Evolutionary conservation across 768 basidiomycete genomes (phyloP).

Genomic region (Hypholoma fasciculare): DNA sequence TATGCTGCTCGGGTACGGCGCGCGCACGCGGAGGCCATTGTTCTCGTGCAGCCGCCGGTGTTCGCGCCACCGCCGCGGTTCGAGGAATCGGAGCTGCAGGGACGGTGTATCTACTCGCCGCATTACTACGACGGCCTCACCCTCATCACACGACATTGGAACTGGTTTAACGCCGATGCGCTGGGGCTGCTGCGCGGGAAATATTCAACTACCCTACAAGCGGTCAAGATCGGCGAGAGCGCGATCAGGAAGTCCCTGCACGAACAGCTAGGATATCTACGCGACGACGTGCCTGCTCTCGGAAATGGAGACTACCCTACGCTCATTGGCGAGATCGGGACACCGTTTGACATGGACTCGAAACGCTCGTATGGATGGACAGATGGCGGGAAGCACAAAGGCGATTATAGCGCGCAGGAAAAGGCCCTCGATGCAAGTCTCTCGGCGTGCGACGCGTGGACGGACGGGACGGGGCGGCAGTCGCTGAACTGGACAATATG

Average conservation of each 20-base stretch:
- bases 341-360: slow-evolving; percentile 91
- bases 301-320: slow-evolving; percentile 68
- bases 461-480: neutral
- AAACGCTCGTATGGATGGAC: slow-evolving; percentile 84
- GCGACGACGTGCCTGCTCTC: slow-evolving; percentile 68
- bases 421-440: slow-evolving; percentile 86
- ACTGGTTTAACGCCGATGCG: slow-evolving; percentile 95
- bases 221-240: slow-evolving; percentile 74
- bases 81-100: slow-evolving; percentile 54
- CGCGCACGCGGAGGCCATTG: slow-evolving; percentile 78
- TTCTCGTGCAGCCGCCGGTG: slow-evolving; percentile 92
- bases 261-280: slow-evolving; percentile 79
- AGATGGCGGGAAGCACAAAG: slow-evolving; percentile 62
- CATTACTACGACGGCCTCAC: slow-evolving; percentile 98
- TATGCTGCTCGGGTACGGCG: slow-evolving; percentile 60
- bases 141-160: slow-evolving; percentile 89
- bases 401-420: slow-evolving; percentile 78
- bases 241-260: slow-evolving; percentile 82
- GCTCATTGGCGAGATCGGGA: slow-evolving; percentile 94
- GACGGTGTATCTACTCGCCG: slow-evolving; percentile 71
- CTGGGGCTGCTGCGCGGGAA: slow-evolving; percentile 88
- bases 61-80: slow-evolving; percentile 76
- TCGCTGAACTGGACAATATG: slow-evolving; percentile 81
- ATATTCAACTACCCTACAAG: slow-evolving; percentile 44
- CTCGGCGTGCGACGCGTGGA: slow-evolving; percentile 66